Evolutionary conservation across 345 rosid genomes (phyloP).

Genomic region (Lepidium africanum): DNA sequence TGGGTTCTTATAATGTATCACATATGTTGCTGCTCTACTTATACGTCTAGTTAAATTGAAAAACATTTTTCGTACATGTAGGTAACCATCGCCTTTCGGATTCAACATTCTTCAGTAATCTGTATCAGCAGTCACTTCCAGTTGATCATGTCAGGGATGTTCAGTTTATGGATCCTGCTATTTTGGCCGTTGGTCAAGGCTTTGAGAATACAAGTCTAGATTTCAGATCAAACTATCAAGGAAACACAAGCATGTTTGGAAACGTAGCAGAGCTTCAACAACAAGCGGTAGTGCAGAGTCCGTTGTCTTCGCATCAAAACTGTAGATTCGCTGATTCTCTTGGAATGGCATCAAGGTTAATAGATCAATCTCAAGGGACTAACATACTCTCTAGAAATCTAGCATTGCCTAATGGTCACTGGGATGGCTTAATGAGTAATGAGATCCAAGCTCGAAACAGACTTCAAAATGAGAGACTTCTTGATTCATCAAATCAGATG

Average conservation of each 20-base stretch:
- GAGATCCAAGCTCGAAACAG: slow-evolving; percentile 56
- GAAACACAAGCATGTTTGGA: slow-evolving; percentile 43
- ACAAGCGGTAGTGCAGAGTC: slow-evolving; percentile 50
- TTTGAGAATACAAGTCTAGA: slow-evolving; percentile 47
- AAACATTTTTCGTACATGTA: slow-evolving; percentile 2
- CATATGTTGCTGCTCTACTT: not conserved
- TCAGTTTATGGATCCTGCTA: slow-evolving; percentile 90
- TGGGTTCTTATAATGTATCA: not conserved
- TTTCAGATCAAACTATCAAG: slow-evolving; percentile 44
- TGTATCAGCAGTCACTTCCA: slow-evolving; percentile 38
- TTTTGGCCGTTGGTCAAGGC: slow-evolving; percentile 85
- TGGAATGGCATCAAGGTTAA: slow-evolving; percentile 53
- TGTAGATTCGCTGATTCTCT: slow-evolving; percentile 44
- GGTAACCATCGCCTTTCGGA: slow-evolving; percentile 48
- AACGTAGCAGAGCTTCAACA: slow-evolving; percentile 56
- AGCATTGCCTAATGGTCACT: slow-evolving; percentile 46
- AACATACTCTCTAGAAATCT: slow-evolving; percentile 41
- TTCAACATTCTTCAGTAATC: slow-evolving; percentile 41
- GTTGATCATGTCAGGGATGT: slow-evolving; percentile 48
- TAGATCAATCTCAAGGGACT: slow-evolving; percentile 56
- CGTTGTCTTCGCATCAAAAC: slow-evolving; percentile 49
- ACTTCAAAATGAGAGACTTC: slow-evolving; percentile 60
- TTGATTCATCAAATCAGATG: slow-evolving; percentile 52
- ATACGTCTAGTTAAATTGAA: not conserved
- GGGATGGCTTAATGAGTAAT: slow-evolving; percentile 71